A percentile compares a stretch with the other conserved stretches of the same genome.
phyloP scores from a whole-genome alignment of 2,329 filamentous ascomycete species.

The Exserohilum turcica region DNA sequence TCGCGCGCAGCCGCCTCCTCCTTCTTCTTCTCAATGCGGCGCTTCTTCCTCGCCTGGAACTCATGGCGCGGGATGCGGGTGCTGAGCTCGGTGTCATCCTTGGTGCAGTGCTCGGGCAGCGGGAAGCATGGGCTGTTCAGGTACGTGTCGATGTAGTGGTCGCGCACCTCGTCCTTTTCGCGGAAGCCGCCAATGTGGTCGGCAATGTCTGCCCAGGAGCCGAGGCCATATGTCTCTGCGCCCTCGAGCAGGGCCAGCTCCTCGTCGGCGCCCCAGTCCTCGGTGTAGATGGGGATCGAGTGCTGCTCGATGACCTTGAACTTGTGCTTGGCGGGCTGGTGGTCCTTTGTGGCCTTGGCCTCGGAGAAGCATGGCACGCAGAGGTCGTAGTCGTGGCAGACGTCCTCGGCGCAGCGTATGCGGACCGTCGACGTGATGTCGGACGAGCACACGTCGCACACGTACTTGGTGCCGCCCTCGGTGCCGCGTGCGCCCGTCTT shows the following conservation, averaged over 20 bases:
- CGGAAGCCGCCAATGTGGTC: conserved; percentile 97
- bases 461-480: conserved; percentile 80
- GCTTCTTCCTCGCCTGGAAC: conserved; percentile 91
- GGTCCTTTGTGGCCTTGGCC: conserved; percentile 78
- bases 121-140: conserved; percentile 84
- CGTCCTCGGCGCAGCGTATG: conserved; percentile 78
- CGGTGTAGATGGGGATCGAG: conserved; percentile 93
- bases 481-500: conserved; percentile 85
- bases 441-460: conserved; percentile 94
- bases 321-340: conserved; percentile 83
- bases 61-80: conserved; percentile 85
- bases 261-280: conserved; percentile 96
- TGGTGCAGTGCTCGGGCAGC: conserved; percentile 82
- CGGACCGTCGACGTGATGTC: conserved; percentile 98
- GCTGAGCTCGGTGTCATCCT: conserved; percentile 76
- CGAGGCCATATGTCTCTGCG: conserved; percentile 92
- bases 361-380: conserved; percentile 94
- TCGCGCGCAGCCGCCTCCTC: conserved; percentile 84
- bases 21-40: conserved; percentile 88
- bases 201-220: conserved; percentile 96
- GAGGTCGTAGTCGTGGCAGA: conserved; percentile 92
- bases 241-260: conserved; percentile 92
- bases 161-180: conserved; percentile 90
- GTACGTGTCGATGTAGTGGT: conserved; percentile 90
- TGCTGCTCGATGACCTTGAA: conserved; percentile 98